phyloP scores from a whole-genome alignment of 164 flowering plant genomes.

The Magnolia changhungtana region DNA sequence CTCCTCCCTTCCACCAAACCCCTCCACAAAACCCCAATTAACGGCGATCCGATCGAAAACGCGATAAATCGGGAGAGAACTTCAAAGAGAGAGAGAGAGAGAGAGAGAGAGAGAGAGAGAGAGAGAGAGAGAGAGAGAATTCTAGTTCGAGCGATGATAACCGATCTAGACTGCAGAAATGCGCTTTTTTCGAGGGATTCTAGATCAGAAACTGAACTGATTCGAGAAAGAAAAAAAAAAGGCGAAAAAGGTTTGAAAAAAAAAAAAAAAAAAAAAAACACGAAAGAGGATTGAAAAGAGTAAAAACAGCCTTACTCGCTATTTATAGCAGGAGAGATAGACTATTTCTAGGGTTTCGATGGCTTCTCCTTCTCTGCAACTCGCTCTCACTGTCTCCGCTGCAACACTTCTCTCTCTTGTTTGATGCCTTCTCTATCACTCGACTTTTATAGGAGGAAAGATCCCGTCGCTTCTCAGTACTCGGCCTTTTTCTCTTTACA shows the following conservation, averaged over 20 bases:
- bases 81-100: not conserved
- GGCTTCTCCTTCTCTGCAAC: not conserved
- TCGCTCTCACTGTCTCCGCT: too few species aligned
- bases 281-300: not conserved
- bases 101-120: not conserved
- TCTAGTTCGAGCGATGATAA: not conserved
- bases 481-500: too few species aligned
- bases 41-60: not conserved
- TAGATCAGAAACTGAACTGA: not conserved
- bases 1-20: not conserved
- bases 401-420: too few species aligned
- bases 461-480: too few species aligned
- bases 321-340: not conserved
- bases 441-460: too few species aligned
- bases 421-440: too few species aligned
- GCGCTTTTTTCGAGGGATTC: not conserved
- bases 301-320: not conserved
- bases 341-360: not conserved
- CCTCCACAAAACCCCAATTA: not conserved
- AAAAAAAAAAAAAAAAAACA: not conserved
- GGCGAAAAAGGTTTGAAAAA: not conserved
- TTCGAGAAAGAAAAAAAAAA: not conserved
- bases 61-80: not conserved
- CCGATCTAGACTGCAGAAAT: constrained; percentile 5
- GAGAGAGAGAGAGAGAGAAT: too few species aligned